phyloP scores from a whole-genome alignment of 169 alveolate species.

The Eimeria acervulina region DNA sequence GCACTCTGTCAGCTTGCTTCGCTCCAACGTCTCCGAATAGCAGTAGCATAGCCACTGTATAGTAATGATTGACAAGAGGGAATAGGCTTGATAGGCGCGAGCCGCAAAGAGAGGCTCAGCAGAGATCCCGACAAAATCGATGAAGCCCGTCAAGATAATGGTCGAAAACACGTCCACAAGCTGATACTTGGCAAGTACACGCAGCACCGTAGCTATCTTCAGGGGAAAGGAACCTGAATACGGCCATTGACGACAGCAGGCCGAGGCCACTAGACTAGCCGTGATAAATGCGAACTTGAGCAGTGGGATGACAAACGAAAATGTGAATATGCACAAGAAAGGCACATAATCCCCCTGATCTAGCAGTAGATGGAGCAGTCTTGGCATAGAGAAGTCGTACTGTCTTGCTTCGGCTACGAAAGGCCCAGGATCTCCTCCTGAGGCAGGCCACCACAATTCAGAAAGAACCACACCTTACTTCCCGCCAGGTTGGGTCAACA shows the following conservation, averaged over 20 bases:
- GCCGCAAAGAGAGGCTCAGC: slow-evolving; percentile 63
- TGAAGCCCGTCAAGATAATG: slow-evolving; percentile 46
- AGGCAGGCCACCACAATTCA: neutral
- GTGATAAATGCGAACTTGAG: slow-evolving; percentile 53
- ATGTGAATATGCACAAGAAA: neutral
- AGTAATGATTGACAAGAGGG: slow-evolving; percentile 47
- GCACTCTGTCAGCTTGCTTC: neutral
- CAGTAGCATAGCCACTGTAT: slow-evolving; percentile 68
- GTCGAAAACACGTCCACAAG: slow-evolving; percentile 70
- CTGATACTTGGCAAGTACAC: slow-evolving; percentile 67
- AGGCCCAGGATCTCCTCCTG: slow-evolving; percentile 56
- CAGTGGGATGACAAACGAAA: slow-evolving; percentile 70
- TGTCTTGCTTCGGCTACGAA: neutral
- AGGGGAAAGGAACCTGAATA: slow-evolving; percentile 33
- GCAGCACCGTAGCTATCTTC: neutral
- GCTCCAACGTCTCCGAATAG: slow-evolving; percentile 18
- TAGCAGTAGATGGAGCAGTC: slow-evolving; percentile 54
- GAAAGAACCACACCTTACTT: neutral
- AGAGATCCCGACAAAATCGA: slow-evolving; percentile 36
- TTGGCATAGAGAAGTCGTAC: slow-evolving; percentile 40
- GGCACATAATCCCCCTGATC: slow-evolving; percentile 45
- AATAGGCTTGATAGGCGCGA: slow-evolving; percentile 54
- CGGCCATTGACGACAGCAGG: slow-evolving; percentile 41
- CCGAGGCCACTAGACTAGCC: slow-evolving; percentile 13
- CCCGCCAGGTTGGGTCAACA: neutral